Base-by-base conservation (phyloP, 1,284 basidiomycete species). In the Melampsora larici-populina region DNA sequence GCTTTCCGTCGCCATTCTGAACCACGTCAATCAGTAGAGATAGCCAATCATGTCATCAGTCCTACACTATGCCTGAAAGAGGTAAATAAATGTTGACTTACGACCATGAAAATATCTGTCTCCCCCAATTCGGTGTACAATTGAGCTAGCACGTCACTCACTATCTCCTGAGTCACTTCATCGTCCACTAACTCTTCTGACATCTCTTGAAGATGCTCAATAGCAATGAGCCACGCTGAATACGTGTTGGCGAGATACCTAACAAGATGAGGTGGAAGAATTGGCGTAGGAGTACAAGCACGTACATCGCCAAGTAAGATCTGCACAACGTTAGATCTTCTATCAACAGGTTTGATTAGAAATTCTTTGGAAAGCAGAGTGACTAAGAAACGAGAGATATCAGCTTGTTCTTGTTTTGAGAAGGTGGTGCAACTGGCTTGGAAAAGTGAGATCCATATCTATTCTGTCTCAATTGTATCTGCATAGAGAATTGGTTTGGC, bases 181-280 rank as follows among this genome's bases (percentile, higher is more conserved):
- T 98, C 94, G 68, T 77, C 74, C 21, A 70, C 65, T 15, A 77
- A 46, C 79, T 98, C 94, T 31, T 84, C 83, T 17, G 83, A 81
- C 79, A 80, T 82, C 70, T 92, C 92, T 77, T 92, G 86, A 51
- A 91, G 91, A 55, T 88, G 86, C 80, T 91, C 90, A n/a, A 99
- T 86, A 9, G 90, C 90, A 60, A 91, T 89, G 84, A 98, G 92
- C 96, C 97, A 99, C 18, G 93, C 93, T 66, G 94, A 91, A 84
- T 92, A 99, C 0, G 93, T 95, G 85, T 98, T 97, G 33, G 93
- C 93, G 43, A 99, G 89, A 84, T 95, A 99, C 84, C 98, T 98
- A 81, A 98, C 88, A 29, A 99, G 89, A 82, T 97, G 92, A 17
- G 97, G 96, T 13, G 97, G 97, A 8, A 99, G 87, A 60, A 89